Evolutionary conservation across 306 rosid genomes (phyloP), one percentile per base, ranked within the genome.

Genomic region (Medicago ruthenica): DNA sequence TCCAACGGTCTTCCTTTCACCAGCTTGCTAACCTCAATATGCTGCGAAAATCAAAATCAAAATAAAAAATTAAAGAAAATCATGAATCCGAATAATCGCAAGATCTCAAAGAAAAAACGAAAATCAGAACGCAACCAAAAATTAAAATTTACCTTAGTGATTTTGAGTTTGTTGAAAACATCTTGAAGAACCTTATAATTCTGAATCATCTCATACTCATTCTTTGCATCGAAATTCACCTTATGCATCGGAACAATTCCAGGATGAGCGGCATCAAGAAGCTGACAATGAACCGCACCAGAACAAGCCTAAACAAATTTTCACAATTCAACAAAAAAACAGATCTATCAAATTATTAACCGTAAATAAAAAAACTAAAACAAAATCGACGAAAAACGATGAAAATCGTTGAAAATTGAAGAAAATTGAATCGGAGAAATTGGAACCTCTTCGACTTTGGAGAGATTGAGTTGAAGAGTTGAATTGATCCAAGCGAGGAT

Each of bases 151-250:
- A 95, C 99, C 97, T 92, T 92, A 18, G 97, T 92, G 80, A 95
- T 89, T 68, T 95, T 95, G 73, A 90, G 95, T 88, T 95, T 95
- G 79, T 88, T 95, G 73, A 96, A 92, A 4, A 92, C 97, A 51
- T 96, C 98, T 78, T 96, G 97, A 78, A 96, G 99, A 9, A 96
- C 96, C 91, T 96, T 96, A 79, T 92, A 96, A 53, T 96, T 96
- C 90, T 96, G 98, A 60, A 96, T 96, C 98, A 96, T 96, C 76
- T 96, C 98, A 63, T 96, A 96, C 86, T 96, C 99, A 36, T 15
- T 90, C 81, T 92, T 96, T 6, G 99, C 98, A 11, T 96, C 99
- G 39, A 92, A 96, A 70, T 96, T 96, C 75, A 92, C 99, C 86
- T 96, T 96, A 85, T 96, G 96, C 97, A 96, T 96, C 4, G 97